Evolutionary conservation across 208 protist genomes (phyloP).

Genomic region (Wallacemonas sp.): DNA sequence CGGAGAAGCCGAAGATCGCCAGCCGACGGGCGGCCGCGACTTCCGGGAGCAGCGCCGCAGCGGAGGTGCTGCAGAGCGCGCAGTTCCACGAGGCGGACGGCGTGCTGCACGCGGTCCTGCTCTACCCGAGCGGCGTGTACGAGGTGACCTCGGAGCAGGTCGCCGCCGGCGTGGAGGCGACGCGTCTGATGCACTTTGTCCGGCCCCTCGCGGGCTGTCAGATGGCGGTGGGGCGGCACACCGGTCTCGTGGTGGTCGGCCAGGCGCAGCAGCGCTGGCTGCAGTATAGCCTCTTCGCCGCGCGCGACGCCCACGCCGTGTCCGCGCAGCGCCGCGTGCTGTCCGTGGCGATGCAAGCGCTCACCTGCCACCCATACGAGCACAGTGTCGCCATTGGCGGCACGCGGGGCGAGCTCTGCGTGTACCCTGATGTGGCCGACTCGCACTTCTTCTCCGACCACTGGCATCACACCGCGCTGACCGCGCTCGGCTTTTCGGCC

Average conservation of each 20-base stretch:
- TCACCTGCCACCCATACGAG: slow-evolving; percentile 57
- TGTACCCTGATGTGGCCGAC: slow-evolving; percentile 58
- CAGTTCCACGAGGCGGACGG: slow-evolving; percentile 53
- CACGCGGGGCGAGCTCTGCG: slow-evolving; percentile 68
- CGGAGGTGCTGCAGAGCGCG: slow-evolving; percentile 11
- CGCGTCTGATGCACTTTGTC: slow-evolving; percentile 44
- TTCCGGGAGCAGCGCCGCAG: not conserved
- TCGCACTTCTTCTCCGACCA: slow-evolving; percentile 84
- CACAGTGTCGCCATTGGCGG: slow-evolving; percentile 70
- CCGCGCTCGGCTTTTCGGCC: slow-evolving; percentile 65
- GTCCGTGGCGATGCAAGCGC: slow-evolving; percentile 47
- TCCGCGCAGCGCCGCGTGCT: slow-evolving; percentile 23
- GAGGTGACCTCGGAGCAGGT: slow-evolving; percentile 38
- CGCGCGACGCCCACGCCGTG: slow-evolving; percentile 13
- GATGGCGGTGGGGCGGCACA: slow-evolving; percentile 50
- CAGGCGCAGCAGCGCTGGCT: slow-evolving; percentile 51
- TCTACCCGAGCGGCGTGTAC: slow-evolving; percentile 52
- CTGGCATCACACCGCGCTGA: slow-evolving; percentile 89
- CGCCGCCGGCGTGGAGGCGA: slow-evolving; percentile 2
- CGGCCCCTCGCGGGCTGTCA: slow-evolving; percentile 21
- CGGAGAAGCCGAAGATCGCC: slow-evolving; percentile 29
- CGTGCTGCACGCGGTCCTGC: slow-evolving; percentile 63
- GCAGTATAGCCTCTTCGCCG: slow-evolving; percentile 34
- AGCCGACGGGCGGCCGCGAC: not conserved
- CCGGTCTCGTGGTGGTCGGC: slow-evolving; percentile 68